Evolutionary conservation across 2,329 filamentous ascomycete species (phyloP), one percentile per base, ranked within the genome.

Genomic region (Xylariaceae sp.): DNA sequence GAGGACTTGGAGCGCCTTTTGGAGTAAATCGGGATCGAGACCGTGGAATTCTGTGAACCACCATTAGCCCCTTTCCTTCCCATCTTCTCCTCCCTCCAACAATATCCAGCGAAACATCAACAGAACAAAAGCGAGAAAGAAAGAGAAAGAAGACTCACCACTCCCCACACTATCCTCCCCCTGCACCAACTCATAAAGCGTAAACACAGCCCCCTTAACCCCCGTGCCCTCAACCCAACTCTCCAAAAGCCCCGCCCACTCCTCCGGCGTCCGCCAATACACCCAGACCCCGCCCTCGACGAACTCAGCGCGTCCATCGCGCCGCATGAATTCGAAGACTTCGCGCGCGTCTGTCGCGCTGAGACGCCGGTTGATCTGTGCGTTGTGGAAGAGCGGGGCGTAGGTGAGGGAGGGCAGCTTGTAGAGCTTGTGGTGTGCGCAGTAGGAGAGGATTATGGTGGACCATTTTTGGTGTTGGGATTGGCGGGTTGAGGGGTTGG

Each of bases 181-280:
- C 73, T 97, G 86, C 1, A 85, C 82, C 68, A 99, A 77, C 77
- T 99, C 94, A 74, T 97, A 97, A 23, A 99, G 79, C 58, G 94
- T 99, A 71, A 99, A 75, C 58, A 99, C 93, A 10, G 83, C 85
- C 23, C 90, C 90, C 78, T 89, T 93, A 79, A 97, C 92, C 3
- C 86, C 94, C 61, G 92, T 96, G 62, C 86, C 85, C 35, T 97
- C 92, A 51, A 92, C 88, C 86, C 91, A 97, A 49, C 79, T 82
- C 73, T 88, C 88, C 48, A 97, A 77, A 61, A 87, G 72, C 39
- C 81, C 83, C 1, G 92, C 94, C 93, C 94, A 99, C 77, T 97
- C 93, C 71, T 95, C 90, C 0, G 89, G 88, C 68, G 85, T 88
- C 63, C 84, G 83, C 93, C 93, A 97, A 77, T 87, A 96, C 2